Base-by-base conservation (phyloP, 495 filamentous ascomycete genomes). In the Echria macrotheca region DNA sequence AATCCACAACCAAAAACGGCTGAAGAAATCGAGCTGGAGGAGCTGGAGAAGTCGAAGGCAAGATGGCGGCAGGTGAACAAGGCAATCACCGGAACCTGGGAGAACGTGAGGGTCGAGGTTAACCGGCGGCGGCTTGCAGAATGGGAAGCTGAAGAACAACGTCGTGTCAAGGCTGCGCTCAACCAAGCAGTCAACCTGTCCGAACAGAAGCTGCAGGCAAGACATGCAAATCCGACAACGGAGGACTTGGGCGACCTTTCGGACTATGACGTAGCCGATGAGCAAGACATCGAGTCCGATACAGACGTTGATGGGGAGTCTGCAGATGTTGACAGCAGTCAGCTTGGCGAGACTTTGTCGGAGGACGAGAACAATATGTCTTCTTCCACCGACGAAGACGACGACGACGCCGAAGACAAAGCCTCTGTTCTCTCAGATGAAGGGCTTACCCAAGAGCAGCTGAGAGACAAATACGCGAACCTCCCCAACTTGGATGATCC, bases 61-160 rank as follows among this genome's bases (percentile, higher is more conserved):
- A 64, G 63, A 23, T 90, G 90, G 64, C 85, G 78, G 51, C 81
- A 80, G 53, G 67, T 94, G 14, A 73, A 79, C 42, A 85, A 77
- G 61, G 85, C 86, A 49, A 62, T 95, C 15, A 72, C 77, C 32
- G 79, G 78, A 35, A 86, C 83, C 43, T 96, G 90, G 78, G 84
- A 87, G n/a, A 78, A 89, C 55, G 79, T 91, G 35, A 82, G 69
- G 49, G 74, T 73, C 1, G 84, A 94, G 51, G 80, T 95, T 32
- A 87, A 94, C 57, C 77, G 81, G 41, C 70, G 72, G 28, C 81
- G 88, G 3, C 54, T 91, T 25, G 76, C 80, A 37, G 80, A 81
- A 32, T 95, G 87, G 88, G 86, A 95, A 60, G 86, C 85, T 41
- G 84, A 93, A 61, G 84, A 93, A 60, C 86, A 91, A 60, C 80